Evolutionary conservation across 129 eudicot genomes (phyloP), one percentile per base, ranked within the genome.

Genomic region (Deinandra increscens): DNA sequence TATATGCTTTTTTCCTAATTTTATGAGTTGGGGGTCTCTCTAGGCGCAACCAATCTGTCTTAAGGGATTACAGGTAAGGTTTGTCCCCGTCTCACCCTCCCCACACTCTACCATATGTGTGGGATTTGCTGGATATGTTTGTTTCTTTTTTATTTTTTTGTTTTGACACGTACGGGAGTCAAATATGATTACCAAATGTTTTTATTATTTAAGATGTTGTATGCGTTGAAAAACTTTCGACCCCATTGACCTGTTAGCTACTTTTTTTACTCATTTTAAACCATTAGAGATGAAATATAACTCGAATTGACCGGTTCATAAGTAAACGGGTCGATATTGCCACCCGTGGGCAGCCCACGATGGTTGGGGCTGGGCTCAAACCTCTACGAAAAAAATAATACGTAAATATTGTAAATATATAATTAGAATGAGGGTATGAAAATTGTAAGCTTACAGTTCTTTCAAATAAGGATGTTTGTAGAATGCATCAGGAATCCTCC

Each of bases 401-500:
- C 56, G 13, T 26, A 46, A 3, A 73, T 9, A 7, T n/a, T 14
- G 11, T 23, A 54, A 29, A 39, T 64, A 72, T 50, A 7, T 17
- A 10, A 34, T 15, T 15, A 12, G 12, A 61, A 66, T 23, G 75
- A 70, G 43, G 53, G 45, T 14, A 29, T 56, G 14, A 66, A 45
- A 6, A 14, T 7, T 17, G 37, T 13, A 46, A 14, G 41, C 97
- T 86, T 65, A 89, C 98, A 93, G 72, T 76, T 93, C 98, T 80
- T 93, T 93, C 41, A 93, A 61, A 75, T 84, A 93, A 20, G 90
- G 92, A 73, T 93, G 98, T 76, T 87, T 93, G 74, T 93, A 93
- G 79, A 93, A 93, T 73, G 88, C 91, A 64, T 93, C 98, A 26
- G 98, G 98, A 66, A 93, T 93, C 45, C 97, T 84, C 67, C 98